Base-by-base conservation (phyloP, 2,329 filamentous ascomycete species). In the Curvularia lunata region DNA sequence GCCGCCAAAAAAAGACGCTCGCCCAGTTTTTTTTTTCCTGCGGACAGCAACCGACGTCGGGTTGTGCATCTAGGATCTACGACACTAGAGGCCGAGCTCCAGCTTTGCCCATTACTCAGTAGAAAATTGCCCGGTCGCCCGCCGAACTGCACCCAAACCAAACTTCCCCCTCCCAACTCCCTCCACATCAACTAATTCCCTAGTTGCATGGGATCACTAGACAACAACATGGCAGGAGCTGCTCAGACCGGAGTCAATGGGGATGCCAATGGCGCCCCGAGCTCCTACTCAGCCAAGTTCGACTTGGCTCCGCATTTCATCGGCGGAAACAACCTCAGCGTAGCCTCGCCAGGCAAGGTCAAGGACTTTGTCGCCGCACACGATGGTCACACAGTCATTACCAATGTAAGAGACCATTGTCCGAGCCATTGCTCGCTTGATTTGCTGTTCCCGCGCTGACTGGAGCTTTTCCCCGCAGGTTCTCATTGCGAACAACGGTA, bases 401-500 rank as follows among this genome's bases (percentile, higher is more conserved):
- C 92, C 74, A 98, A 93, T 77, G 95, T 98, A 80, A 84, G 92
- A 79, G 38, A 42, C 1, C 28, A 5, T 5, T 25, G 34, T 21
- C 19, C 16, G 25, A 32, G 3, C 19, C 34, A 38, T 23, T 1
- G 21, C 2, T 18, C 23, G n/a, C 21, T 25, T 23, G 30, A 49
- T 13, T 23, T 25, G 34, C 47, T 41, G 34, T 27, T 9, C n/a
- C 28, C 27, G 58, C 54, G 63, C 67, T 70, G 58, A 69, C 67
- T 64, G 52, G 63, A 46, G 51, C 57, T 47, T 46, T 42, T 45
- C 47, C 52, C 55, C 50, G 18, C 69, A 98, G 94, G 92, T 98
- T 53, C 86, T 99, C 65, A 99, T 99, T 80, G 95, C 95, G 78
- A 99, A 99, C 85, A 99, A 99, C 83, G 95, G 95, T 85, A 99